Evolutionary conservation across 2,329 filamentous ascomycete species (phyloP).

Genomic region (Colletotrichum limetticola): DNA sequence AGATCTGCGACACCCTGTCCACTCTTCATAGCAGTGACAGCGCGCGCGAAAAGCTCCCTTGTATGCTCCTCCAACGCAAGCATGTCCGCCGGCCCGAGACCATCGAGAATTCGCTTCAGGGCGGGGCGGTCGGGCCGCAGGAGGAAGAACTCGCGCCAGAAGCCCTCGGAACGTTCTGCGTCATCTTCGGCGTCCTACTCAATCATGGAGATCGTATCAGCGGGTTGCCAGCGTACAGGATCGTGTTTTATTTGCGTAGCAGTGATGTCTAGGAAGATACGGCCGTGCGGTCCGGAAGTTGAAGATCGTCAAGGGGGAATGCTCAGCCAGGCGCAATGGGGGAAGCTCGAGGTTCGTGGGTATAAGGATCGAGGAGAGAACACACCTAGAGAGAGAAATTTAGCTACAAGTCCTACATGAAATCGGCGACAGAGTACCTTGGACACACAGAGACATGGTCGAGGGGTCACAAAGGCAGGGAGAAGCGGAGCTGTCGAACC

Average conservation of each 20-base stretch:
- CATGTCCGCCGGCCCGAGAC: slow-evolving; percentile 79
- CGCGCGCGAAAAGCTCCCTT: slow-evolving; percentile 80
- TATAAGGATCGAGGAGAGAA: neutral
- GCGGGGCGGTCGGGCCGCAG: slow-evolving; percentile 80
- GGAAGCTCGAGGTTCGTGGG: neutral
- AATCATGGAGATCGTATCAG: neutral
- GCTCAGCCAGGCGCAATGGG: neutral
- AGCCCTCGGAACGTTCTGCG: slow-evolving; percentile 82
- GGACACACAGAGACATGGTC: neutral
- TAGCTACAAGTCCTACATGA: neutral
- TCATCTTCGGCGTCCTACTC: slow-evolving; percentile 68
- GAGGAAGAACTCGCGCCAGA: slow-evolving; percentile 97
- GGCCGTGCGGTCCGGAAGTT: neutral
- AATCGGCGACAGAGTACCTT: neutral
- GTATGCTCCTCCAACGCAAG: slow-evolving; percentile 82
- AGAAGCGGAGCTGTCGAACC: slow-evolving; percentile 52
- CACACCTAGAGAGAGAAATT: neutral
- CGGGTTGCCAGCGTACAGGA: neutral
- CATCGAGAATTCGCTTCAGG: slow-evolving; percentile 75
- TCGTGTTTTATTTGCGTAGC: neutral
- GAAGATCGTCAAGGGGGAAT: neutral
- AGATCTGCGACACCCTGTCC: slow-evolving; percentile 71
- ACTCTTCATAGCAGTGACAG: slow-evolving; percentile 75
- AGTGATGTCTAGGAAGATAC: neutral
- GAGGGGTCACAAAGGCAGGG: neutral